A percentile compares a stretch with the other conserved stretches of the same genome.
Evolutionary conservation across 208 protist species (phyloP).

Genomic region (Trypanosoma melophagium): DNA sequence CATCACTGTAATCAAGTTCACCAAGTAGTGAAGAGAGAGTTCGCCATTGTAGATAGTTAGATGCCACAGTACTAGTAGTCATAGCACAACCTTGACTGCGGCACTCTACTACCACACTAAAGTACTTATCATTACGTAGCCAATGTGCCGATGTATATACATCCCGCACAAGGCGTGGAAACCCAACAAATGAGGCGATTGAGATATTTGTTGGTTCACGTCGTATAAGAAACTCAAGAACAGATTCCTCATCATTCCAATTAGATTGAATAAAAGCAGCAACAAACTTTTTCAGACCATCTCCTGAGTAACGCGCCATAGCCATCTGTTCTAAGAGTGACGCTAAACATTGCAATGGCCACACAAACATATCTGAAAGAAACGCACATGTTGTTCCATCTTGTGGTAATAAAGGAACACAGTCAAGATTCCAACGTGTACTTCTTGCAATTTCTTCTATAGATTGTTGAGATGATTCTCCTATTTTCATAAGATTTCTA

Average conservation of each 20-base stretch:
- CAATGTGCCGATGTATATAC: conserved; percentile 60
- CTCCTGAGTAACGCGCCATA: conserved; percentile 41
- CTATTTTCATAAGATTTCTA: conserved; percentile 3
- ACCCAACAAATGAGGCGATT: conserved; percentile 63
- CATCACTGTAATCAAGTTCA: conserved; percentile 50
- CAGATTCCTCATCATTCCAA: conserved; percentile 57
- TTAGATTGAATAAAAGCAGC: conserved; percentile 50
- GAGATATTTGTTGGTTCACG: conserved; percentile 68
- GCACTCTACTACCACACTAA: conserved; percentile 47
- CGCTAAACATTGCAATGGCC: conserved; percentile 74
- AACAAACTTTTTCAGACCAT: conserved; percentile 58
- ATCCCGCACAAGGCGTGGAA: conserved; percentile 65
- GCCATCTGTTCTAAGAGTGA: conserved; percentile 71
- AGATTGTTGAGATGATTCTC: too few relatives aligned
- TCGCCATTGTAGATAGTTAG: conserved; percentile 62
- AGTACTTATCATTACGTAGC: conserved; percentile 50
- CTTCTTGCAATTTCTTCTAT: conserved; percentile 5
- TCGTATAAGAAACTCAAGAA: conserved; percentile 66
- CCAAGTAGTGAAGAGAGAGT: conserved; percentile 35
- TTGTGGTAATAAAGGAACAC: conserved; percentile 9
- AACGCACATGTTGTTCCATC: conserved; percentile 15
- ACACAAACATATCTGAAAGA: conserved; percentile 52
- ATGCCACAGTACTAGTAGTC: not conserved
- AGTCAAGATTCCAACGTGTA: conserved; percentile 23
- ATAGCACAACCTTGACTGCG: conserved; percentile 12